These are phyloP conservation scores for Hypoxylon sp. DNA, from an alignment of 2,329 filamentous ascomycete genomes.

Conservation along the genomic window DNA sequence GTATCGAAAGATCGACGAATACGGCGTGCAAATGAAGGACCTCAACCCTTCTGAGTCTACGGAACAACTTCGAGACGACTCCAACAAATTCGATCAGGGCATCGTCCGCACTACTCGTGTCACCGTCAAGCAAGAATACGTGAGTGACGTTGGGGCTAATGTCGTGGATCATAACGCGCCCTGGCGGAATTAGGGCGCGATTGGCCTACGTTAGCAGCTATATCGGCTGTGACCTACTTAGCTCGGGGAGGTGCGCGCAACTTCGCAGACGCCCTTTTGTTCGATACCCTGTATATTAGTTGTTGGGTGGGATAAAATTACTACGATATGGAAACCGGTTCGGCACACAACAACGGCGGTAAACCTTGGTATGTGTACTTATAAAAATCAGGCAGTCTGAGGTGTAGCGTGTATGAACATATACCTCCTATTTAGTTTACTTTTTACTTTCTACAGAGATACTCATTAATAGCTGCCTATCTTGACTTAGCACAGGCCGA, in stretches of 20 bases:
- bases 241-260: background rate
- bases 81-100: slow-evolving; percentile 30
- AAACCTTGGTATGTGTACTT: slow-evolving; percentile 3
- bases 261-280: slow-evolving; percentile 19
- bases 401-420: slow-evolving; percentile 9
- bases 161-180: slow-evolving; percentile 28
- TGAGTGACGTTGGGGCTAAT: slow-evolving; percentile 12
- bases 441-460: background rate
- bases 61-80: slow-evolving; percentile 44
- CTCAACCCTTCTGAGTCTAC: slow-evolving; percentile 47
- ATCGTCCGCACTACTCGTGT: slow-evolving; percentile 47
- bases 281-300: slow-evolving; percentile 23
- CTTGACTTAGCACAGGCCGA: background rate
- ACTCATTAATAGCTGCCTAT: background rate
- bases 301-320: slow-evolving; percentile 15
- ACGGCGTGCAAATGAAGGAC: slow-evolving; percentile 40
- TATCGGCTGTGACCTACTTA: slow-evolving; percentile 4
- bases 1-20: slow-evolving; percentile 47
- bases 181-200: slow-evolving; percentile 29
- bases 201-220: slow-evolving; percentile 2
- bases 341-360: background rate
- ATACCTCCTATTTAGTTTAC: background rate
- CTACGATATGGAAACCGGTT: slow-evolving; percentile 1
- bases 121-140: slow-evolving; percentile 38
- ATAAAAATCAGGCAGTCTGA: background rate